Percentiles rank a stretch among this genome's conserved stretches.
Evolutionary conservation across 2,329 filamentous ascomycete species (phyloP).

Genomic region (Beauveria caledonica): DNA sequence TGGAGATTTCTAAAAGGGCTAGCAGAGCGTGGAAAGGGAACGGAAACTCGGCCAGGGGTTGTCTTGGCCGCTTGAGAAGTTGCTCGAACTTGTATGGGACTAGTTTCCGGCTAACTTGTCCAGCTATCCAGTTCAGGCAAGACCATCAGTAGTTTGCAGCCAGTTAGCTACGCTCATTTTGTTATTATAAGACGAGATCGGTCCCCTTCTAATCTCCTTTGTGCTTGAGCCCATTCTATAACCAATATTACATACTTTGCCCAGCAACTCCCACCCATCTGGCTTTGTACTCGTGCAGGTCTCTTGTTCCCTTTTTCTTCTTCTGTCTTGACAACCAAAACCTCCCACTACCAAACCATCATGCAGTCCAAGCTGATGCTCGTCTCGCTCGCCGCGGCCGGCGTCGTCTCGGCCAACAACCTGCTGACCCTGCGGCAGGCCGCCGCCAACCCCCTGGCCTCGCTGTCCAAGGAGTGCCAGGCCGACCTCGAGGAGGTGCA

Average conservation of each 20-base stretch:
- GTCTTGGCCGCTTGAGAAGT: background rate
- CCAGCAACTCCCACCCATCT: no score
- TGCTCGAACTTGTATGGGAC: no score
- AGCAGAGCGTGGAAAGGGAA: background rate
- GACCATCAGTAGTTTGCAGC: no score
- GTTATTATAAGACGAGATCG: no score
- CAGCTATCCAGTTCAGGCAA: no score
- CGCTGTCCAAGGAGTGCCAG: conserved; percentile 16
- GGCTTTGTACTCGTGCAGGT: background rate
- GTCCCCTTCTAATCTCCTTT: no score
- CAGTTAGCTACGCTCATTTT: no score
- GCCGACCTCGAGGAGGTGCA: conserved; percentile 18
- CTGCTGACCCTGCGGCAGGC: conserved; percentile 18
- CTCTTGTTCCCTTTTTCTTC: background rate
- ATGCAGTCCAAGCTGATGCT: conserved; percentile 12
- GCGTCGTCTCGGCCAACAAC: conserved; percentile 3
- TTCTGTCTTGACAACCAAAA: conserved; percentile 21
- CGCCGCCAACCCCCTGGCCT: conserved; percentile 13
- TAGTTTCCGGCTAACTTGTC: no score
- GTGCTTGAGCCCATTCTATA: no score
- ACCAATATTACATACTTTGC: no score
- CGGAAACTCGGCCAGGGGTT: background rate
- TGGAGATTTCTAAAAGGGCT: background rate
- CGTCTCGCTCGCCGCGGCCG: conserved; percentile 4
- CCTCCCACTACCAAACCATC: background rate